These are phyloP conservation scores for Corylus avellana DNA, from an alignment of 306 rosid genomes.

Conservation along the genomic window DNA sequence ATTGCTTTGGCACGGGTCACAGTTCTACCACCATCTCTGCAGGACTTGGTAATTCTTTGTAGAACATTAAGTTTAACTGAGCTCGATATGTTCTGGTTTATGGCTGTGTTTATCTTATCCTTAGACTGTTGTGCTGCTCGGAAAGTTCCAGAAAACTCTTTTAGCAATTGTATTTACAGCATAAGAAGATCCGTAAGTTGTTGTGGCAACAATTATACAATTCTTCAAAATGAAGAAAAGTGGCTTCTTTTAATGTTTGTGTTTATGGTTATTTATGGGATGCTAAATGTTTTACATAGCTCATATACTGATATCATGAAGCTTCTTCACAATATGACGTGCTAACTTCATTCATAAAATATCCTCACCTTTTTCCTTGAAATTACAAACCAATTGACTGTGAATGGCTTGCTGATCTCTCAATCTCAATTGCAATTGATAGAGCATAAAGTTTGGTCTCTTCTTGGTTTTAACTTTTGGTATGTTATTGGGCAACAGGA, in stretches of 20 bases:
- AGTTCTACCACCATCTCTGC: constrained; percentile 99
- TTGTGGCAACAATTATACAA: background rate
- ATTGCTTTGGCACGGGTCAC: constrained; percentile 95
- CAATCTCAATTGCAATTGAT: background rate
- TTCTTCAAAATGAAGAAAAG: constrained; percentile 6
- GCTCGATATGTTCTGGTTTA: background rate
- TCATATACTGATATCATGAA: background rate
- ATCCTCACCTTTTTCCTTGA: background rate
- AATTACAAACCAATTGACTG: background rate
- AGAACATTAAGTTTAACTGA: background rate
- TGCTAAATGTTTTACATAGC: background rate
- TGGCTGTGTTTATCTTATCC: background rate
- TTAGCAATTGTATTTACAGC: background rate
- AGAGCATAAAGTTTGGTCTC: constrained; percentile 3
- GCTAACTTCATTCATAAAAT: constrained; percentile 1
- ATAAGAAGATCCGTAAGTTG: background rate
- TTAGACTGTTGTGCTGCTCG: background rate
- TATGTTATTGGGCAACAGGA: constrained; percentile 49
- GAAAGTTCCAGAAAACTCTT: no score
- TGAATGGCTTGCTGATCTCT: background rate
- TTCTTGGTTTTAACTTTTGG: constrained; percentile 29
- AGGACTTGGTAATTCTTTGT: constrained; percentile 73
- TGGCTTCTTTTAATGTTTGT: background rate
- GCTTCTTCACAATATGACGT: background rate
- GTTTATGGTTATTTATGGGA: background rate